These are phyloP conservation scores for Wickerhamiella galacta DNA, from an alignment of 805 yeast species.

Conservation along the genomic window DNA sequence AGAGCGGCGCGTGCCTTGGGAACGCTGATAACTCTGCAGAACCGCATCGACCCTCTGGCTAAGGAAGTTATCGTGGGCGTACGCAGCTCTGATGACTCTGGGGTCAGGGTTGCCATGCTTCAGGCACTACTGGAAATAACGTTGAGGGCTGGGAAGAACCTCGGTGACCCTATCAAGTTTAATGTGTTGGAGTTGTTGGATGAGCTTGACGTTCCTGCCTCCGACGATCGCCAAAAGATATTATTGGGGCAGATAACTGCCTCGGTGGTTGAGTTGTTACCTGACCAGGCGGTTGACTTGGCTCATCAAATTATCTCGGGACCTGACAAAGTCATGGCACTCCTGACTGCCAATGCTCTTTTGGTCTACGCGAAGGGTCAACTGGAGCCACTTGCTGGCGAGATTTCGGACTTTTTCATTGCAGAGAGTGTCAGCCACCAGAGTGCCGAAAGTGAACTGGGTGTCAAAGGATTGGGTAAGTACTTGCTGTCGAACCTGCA, in stretches of 20 bases:
- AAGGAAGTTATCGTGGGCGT: conserved; percentile 60
- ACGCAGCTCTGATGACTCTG: conserved; percentile 45
- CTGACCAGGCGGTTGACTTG: conserved; percentile 22
- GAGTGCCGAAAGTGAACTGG: conserved; percentile 53
- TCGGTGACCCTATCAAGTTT: conserved; percentile 57
- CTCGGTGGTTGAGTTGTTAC: conserved; percentile 6
- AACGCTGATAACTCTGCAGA: conserved; percentile 71
- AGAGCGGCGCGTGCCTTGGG: conserved; percentile 88
- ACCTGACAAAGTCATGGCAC: conserved; percentile 8
- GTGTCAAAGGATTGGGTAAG: conserved; percentile 70
- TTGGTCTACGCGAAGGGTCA: conserved; percentile 15
- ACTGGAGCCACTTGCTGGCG: conserved; percentile 4
- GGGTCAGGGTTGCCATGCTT: conserved; percentile 61
- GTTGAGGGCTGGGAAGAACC: conserved; percentile 55
- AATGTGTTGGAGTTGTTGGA: conserved; percentile 59
- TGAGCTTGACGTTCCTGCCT: conserved; percentile 39
- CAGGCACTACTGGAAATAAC: conserved; percentile 74
- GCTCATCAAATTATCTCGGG: conserved; percentile 11
- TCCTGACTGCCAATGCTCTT: conserved; percentile 18
- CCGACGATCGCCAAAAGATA: conserved; percentile 22
- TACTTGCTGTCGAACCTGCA: conserved; percentile 33
- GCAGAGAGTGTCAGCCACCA: no score
- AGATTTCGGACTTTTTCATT: conserved; percentile 9
- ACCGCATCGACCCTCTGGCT: conserved; percentile 85
- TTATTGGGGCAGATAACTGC: conserved; percentile 31